Percentiles rank a stretch among this genome's conserved stretches.
Conservation (phyloP, 441 rosid genomes). For the Pelargonium fulgidum region DNA sequence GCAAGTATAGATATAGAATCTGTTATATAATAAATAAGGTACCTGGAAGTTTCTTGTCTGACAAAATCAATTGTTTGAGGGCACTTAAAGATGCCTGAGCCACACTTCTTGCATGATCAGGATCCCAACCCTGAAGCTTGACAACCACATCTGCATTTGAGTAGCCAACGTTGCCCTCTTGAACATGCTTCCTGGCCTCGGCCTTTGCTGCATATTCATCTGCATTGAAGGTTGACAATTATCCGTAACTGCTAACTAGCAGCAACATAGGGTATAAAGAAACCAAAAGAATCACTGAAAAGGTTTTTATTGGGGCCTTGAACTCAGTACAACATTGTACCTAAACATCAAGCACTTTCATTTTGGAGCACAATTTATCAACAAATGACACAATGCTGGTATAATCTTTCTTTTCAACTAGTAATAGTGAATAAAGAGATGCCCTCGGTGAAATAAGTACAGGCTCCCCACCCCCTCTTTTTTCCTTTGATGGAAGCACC, state of each 20-base stretch:
- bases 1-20: background rate
- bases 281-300: background rate
- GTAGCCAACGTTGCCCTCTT: slow-evolving; percentile 53
- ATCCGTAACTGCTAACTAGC: background rate
- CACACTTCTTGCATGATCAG: slow-evolving; percentile 61
- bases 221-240: slow-evolving; percentile 23
- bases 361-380: background rate
- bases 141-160: slow-evolving; percentile 83
- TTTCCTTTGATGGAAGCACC: background rate
- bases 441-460: too few species aligned
- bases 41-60: slow-evolving; percentile 85
- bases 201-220: slow-evolving; percentile 73
- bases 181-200: slow-evolving; percentile 52
- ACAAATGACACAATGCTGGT: background rate
- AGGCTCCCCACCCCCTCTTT: too few species aligned
- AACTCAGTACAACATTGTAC: background rate
- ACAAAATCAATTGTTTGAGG: slow-evolving; percentile 62
- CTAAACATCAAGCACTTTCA: slow-evolving; percentile 6
- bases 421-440: too few species aligned
- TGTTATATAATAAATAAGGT: slow-evolving; percentile 13
- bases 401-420: too few species aligned
- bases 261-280: background rate
- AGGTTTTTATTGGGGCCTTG: background rate
- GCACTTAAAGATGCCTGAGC: slow-evolving; percentile 84
- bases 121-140: slow-evolving; percentile 82